A percentile compares a stretch with the other conserved stretches of the same genome.
Evolutionary conservation across 768 basidiomycete genomes (phyloP).

Genomic region (Calocera cornea): DNA sequence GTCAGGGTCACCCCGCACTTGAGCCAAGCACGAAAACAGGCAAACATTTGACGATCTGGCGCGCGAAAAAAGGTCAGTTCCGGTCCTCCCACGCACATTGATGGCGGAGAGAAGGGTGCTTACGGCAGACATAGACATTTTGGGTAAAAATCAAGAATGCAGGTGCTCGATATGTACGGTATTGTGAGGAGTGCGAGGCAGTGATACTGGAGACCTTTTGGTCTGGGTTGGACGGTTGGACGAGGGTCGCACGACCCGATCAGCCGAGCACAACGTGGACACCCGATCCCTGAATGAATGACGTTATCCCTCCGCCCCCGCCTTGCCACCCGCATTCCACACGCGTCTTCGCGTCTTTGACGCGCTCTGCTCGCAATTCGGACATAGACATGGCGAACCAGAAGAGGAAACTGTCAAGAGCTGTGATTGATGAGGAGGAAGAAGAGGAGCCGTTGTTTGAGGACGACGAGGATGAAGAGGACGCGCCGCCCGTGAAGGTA

Average conservation of each 20-base stretch:
- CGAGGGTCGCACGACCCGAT: neutral
- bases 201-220: neutral
- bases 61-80: neutral
- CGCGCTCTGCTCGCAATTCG: neutral
- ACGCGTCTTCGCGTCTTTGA: neutral
- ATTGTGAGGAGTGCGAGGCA: neutral
- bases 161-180: neutral
- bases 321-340: no score
- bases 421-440: neutral
- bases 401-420: neutral
- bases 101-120: neutral
- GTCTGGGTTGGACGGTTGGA: neutral
- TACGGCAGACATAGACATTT: slow-evolving; percentile 4
- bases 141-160: neutral
- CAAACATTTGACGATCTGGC: slow-evolving; percentile 8
- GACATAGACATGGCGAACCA: no score
- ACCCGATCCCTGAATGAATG: neutral
- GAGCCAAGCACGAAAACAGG: neutral
- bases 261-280: neutral
- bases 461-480: neutral
- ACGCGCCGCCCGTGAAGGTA: neutral
- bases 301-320: no score
- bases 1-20: neutral
- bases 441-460: neutral
- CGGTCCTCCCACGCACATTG: neutral